These are phyloP conservation scores for Pseudogymnoascus sp. DNA, from an alignment of 2,329 filamentous ascomycete species.

Conservation along the genomic window DNA sequence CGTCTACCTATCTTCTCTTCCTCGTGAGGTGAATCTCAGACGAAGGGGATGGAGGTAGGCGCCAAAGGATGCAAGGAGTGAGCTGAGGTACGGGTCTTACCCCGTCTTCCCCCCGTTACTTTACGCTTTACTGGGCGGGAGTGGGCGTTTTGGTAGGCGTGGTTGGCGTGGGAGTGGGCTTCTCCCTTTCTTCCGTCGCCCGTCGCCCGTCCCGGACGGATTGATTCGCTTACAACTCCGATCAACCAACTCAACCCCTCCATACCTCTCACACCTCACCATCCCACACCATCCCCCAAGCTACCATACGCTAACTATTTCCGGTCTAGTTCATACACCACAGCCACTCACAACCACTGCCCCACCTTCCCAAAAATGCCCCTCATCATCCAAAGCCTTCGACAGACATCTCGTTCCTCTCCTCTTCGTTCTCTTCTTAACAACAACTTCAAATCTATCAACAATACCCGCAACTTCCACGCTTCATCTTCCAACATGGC, in stretches of 20 bases:
- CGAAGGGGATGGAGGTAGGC: background rate
- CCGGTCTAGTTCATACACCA: slow-evolving; percentile 20
- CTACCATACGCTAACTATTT: slow-evolving; percentile 26
- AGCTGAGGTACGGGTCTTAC: background rate
- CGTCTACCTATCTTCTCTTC: background rate
- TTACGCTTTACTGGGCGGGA: background rate
- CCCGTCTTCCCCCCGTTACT: background rate
- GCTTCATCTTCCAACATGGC: slow-evolving; percentile 67
- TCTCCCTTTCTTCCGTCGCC: background rate
- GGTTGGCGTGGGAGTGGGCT: background rate
- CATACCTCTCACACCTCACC: slow-evolving; percentile 4
- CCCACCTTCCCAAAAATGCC: slow-evolving; percentile 32
- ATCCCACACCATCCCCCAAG: slow-evolving; percentile 21
- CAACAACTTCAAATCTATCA: slow-evolving; percentile 31
- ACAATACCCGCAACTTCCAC: slow-evolving; percentile 43
- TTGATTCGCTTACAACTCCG: background rate
- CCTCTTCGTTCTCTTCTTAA: slow-evolving; percentile 29
- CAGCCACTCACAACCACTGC: slow-evolving; percentile 27
- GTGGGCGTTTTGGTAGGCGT: background rate
- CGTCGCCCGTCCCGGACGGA: background rate
- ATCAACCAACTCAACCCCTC: slow-evolving; percentile 10
- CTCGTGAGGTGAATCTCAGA: background rate
- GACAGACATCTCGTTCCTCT: slow-evolving; percentile 26
- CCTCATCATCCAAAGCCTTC: slow-evolving; percentile 28
- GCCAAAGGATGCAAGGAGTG: background rate